Percentiles rank a stretch among this genome's conserved stretches.
phyloP scores from a whole-genome alignment of 805 yeast species.

The Debaryomyces maramus region DNA sequence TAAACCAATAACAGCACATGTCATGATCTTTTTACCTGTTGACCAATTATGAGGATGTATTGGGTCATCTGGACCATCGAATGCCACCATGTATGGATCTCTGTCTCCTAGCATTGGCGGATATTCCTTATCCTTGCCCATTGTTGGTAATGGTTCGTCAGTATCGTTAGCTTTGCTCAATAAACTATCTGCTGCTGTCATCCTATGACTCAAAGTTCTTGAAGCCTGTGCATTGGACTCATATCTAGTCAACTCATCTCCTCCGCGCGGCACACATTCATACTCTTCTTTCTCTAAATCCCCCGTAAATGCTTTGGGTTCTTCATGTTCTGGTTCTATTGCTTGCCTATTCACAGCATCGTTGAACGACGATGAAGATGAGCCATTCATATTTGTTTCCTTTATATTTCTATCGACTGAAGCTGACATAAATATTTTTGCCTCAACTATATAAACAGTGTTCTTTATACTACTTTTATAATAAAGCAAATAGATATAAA shows the following conservation, averaged over 20 bases:
- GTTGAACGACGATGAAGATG: slow-evolving; percentile 1
- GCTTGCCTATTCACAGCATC: neutral
- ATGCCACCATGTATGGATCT: slow-evolving; percentile 12
- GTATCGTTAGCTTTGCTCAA: slow-evolving; percentile 21
- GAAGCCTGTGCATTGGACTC: slow-evolving; percentile 19
- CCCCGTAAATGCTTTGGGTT: slow-evolving; percentile 3
- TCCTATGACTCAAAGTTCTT: slow-evolving; percentile 16
- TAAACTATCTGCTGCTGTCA: slow-evolving; percentile 22
- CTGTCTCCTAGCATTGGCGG: slow-evolving; percentile 14
- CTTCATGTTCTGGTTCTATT: neutral
- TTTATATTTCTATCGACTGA: neutral
- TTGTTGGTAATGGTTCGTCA: slow-evolving; percentile 20
- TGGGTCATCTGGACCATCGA: slow-evolving; percentile 18
- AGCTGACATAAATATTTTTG: slow-evolving; percentile 1
- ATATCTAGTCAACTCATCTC: slow-evolving; percentile 17
- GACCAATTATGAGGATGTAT: slow-evolving; percentile 38
- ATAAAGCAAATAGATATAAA: too few relatives aligned
- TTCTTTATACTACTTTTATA: too few relatives aligned
- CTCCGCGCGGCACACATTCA: slow-evolving; percentile 10
- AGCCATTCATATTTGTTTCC: neutral
- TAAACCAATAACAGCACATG: slow-evolving; percentile 47
- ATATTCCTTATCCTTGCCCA: slow-evolving; percentile 18
- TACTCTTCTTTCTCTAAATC: slow-evolving; percentile 6
- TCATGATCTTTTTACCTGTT: slow-evolving; percentile 21
- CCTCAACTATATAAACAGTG: neutral